Evolutionary conservation across 2,329 filamentous ascomycete species (phyloP).

Genomic region (Colletotrichum sidae): DNA sequence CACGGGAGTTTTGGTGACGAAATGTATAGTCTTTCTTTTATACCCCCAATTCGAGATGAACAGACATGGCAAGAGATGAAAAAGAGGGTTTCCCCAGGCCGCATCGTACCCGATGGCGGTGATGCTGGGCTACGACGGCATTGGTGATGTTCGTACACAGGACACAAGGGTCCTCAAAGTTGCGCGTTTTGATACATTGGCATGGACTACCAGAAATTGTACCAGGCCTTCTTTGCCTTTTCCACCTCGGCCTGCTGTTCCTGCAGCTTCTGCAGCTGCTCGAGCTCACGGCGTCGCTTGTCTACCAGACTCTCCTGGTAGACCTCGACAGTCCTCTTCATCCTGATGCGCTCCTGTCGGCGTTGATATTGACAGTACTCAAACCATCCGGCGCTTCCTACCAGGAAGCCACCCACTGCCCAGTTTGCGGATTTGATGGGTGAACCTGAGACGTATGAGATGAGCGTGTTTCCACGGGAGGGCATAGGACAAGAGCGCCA

Average conservation of each 20-base stretch:
- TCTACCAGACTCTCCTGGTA: constrained; percentile 56
- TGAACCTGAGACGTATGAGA: constrained; percentile 13
- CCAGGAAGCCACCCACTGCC: constrained; percentile 82
- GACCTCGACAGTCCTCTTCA: constrained; percentile 85
- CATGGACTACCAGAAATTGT: constrained; percentile 63
- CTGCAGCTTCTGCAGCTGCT: constrained; percentile 45
- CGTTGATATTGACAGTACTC: constrained; percentile 86
- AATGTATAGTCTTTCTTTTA: constrained; percentile 36
- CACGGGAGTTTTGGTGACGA: constrained; percentile 11
- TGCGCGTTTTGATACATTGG: not conserved
- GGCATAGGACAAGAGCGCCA: not conserved
- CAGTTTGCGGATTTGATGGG: constrained; percentile 81
- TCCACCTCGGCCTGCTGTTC: constrained; percentile 45
- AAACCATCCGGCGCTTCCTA: constrained; percentile 78
- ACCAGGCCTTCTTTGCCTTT: constrained; percentile 58
- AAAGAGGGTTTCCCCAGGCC: not conserved
- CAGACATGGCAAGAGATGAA: constrained; percentile 21
- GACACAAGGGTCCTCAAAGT: not conserved
- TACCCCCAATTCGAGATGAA: constrained; percentile 30
- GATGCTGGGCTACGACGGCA: not conserved
- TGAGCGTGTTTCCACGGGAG: not conserved
- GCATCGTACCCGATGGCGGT: not conserved
- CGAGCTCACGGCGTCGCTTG: constrained; percentile 55
- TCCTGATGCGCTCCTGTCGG: constrained; percentile 80
- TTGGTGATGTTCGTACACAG: constrained; percentile 1